phyloP scores from a whole-genome alignment of 306 rosid species.

The Adenanthera pavonina region DNA sequence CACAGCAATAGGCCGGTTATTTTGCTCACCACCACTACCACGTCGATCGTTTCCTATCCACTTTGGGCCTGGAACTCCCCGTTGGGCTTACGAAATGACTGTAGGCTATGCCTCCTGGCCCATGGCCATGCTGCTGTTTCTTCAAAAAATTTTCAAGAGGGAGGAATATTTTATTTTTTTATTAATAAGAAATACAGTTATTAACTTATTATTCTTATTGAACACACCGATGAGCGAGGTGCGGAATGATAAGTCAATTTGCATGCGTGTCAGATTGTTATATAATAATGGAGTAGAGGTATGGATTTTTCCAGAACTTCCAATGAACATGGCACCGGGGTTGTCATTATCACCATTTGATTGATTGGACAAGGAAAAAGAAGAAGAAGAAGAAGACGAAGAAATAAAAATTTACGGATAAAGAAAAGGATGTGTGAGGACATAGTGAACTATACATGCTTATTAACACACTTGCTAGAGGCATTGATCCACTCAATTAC shows the following conservation, averaged over 20 bases:
- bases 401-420: not conserved
- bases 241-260: not conserved
- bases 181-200: too few species aligned
- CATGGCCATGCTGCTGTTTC: not conserved
- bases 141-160: not conserved
- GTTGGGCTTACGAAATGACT: not conserved
- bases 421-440: slow-evolving; percentile 43
- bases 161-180: not conserved
- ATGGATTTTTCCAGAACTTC: slow-evolving; percentile 4
- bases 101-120: not conserved
- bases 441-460: not conserved
- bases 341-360: slow-evolving; percentile 20
- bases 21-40: too few species aligned
- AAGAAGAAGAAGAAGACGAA: not conserved
- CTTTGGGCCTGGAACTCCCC: not conserved
- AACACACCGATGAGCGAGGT: not conserved
- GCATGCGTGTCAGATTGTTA: not conserved
- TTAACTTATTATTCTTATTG: too few species aligned
- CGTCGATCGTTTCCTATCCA: too few species aligned
- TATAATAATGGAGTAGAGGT: not conserved
- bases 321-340: not conserved
- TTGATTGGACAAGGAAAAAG: not conserved
- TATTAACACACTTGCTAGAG: not conserved
- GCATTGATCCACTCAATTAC: slow-evolving; percentile 16
- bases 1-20: too few species aligned